These are phyloP conservation scores for Syzygium jambos DNA, from an alignment of 345 rosid species.

Conservation along the genomic window DNA sequence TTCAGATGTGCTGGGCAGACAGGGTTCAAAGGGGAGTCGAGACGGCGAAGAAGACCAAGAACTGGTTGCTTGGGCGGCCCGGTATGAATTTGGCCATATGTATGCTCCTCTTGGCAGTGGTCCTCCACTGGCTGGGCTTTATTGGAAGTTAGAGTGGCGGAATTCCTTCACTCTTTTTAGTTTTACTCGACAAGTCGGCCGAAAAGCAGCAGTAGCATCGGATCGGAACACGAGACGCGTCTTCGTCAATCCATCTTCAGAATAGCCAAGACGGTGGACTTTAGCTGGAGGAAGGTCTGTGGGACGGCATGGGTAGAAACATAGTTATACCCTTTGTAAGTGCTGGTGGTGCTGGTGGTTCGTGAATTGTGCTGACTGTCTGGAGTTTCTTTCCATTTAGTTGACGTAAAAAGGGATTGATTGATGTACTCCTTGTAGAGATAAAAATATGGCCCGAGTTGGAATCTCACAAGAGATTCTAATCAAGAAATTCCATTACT, in stretches of 20 bases:
- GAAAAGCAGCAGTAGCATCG: background rate
- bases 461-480: background rate
- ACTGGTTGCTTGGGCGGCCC: slow-evolving; percentile 78
- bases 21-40: slow-evolving; percentile 70
- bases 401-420: background rate
- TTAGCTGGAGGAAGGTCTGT: background rate
- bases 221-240: background rate
- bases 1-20: slow-evolving; percentile 91
- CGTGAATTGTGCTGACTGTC: background rate
- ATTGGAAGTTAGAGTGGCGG: slow-evolving; percentile 45
- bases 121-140: slow-evolving; percentile 74
- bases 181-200: background rate
- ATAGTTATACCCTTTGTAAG: background rate
- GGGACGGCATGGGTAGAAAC: background rate
- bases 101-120: slow-evolving; percentile 73
- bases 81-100: slow-evolving; percentile 76
- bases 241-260: background rate
- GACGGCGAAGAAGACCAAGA: slow-evolving; percentile 74
- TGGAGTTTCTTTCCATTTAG: background rate
- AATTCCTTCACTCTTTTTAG: background rate
- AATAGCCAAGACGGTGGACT: background rate
- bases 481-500: background rate
- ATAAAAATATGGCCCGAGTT: background rate
- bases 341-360: background rate
- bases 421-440: background rate